phyloP scores from a whole-genome alignment of 208 protist species.

The Crithidia expoeki region DNA sequence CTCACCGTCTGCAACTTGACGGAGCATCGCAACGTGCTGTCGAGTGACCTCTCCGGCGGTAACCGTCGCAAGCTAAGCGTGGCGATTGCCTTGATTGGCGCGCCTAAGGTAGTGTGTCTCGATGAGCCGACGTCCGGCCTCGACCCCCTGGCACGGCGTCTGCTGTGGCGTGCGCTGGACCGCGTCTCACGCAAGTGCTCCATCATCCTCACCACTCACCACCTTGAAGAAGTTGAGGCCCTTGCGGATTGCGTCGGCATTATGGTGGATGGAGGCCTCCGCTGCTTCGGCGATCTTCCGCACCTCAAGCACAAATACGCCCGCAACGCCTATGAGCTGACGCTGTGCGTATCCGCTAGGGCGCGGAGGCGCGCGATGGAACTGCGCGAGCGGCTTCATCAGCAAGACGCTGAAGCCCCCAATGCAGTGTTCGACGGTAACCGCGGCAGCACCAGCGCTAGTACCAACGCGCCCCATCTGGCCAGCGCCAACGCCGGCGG shows the following conservation, averaged over 20 bases:
- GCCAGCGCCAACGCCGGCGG: background rate
- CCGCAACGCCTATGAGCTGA: conserved; percentile 75
- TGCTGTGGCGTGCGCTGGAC: conserved; percentile 81
- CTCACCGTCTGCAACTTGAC: conserved; percentile 37
- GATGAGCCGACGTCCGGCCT: conserved; percentile 82
- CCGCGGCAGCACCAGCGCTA: background rate
- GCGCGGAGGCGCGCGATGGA: conserved; percentile 8
- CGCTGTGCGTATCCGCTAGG: conserved; percentile 40
- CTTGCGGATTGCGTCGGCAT: conserved; percentile 86
- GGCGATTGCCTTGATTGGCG: conserved; percentile 78
- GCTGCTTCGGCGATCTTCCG: conserved; percentile 85
- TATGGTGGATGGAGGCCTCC: conserved; percentile 87
- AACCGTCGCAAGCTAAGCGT: conserved; percentile 82
- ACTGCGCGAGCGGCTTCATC: background rate
- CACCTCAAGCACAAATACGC: conserved; percentile 89
- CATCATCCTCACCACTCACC: conserved; percentile 92
- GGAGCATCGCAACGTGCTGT: conserved; percentile 40
- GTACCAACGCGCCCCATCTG: background rate
- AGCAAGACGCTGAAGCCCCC: background rate
- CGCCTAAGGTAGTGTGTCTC: conserved; percentile 63
- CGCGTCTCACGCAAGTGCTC: conserved; percentile 62
- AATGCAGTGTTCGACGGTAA: background rate
- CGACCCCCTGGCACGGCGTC: conserved; percentile 75
- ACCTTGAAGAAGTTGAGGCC: conserved; percentile 92
- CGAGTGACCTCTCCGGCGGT: conserved; percentile 55